A percentile compares a stretch with the other conserved stretches of the same genome.
phyloP scores from a whole-genome alignment of 495 filamentous ascomycete species.

The Achaetomiella virescens region DNA sequence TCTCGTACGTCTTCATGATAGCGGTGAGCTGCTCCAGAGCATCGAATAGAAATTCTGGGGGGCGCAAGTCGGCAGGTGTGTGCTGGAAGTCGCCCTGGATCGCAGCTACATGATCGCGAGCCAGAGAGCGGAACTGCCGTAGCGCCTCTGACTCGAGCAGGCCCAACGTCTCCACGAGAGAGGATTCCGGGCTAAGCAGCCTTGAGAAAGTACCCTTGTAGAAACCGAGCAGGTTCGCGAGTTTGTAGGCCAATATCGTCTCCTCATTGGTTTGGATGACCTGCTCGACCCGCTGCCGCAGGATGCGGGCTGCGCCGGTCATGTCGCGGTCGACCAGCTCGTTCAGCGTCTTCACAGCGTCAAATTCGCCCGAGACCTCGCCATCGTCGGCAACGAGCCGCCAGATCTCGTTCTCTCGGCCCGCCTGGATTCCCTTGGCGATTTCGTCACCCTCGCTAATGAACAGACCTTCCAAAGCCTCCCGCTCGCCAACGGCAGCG shows the following conservation, averaged over 20 bases:
- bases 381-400: conserved; percentile 52
- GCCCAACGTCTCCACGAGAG: conserved; percentile 60
- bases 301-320: conserved; percentile 64
- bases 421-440: conserved; percentile 75
- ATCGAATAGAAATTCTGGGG: conserved; percentile 79
- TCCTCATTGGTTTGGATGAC: conserved; percentile 91
- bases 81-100: conserved; percentile 63
- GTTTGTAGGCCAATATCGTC: conserved; percentile 78
- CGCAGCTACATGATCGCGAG: conserved; percentile 68
- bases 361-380: conserved; percentile 55
- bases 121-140: conserved; percentile 71
- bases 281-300: conserved; percentile 81
- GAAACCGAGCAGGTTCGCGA: conserved; percentile 81
- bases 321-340: conserved; percentile 85
- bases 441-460: conserved; percentile 89
- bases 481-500: conserved; percentile 83
- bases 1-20: conserved; percentile 77
- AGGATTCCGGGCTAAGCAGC: conserved; percentile 64
- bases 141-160: conserved; percentile 71
- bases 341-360: conserved; percentile 76
- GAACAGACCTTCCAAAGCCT: conserved; percentile 87
- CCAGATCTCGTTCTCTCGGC: conserved; percentile 85
- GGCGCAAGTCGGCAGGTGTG: conserved; percentile 62
- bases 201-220: conserved; percentile 80
- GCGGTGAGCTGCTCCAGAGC: conserved; percentile 66